Conservation (phyloP, 2,329 filamentous ascomycete genomes). For the Neofusicoccum umdonicola region DNA sequence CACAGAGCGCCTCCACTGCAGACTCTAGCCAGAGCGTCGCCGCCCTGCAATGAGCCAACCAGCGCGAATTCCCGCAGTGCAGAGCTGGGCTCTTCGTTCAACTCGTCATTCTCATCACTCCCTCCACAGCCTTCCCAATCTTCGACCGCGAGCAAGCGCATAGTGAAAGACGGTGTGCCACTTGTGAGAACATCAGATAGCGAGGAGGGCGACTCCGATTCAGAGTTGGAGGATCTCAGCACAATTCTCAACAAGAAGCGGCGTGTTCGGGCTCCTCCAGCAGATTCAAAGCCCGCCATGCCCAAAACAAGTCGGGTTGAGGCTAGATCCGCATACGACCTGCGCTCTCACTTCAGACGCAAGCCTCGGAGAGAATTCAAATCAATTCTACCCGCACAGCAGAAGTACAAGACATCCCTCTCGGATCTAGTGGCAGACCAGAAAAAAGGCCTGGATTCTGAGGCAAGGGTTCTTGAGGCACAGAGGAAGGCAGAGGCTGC, state of each 20-base stretch:
- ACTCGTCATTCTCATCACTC: constrained; percentile 30
- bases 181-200: constrained; percentile 67
- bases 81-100: not conserved
- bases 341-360: not conserved
- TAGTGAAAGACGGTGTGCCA: constrained; percentile 53
- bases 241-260: constrained; percentile 17
- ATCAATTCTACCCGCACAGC: not conserved
- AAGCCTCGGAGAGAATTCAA: not conserved
- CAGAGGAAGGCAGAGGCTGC: constrained; percentile 28
- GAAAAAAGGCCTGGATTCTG: constrained; percentile 20
- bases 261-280: constrained; percentile 20
- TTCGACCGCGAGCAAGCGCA: constrained; percentile 43
- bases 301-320: constrained; percentile 20
- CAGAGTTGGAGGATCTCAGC: constrained; percentile 46
- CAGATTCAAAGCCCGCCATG: constrained; percentile 27
- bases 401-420: constrained; percentile 38
- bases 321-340: not conserved
- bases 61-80: not conserved
- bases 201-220: constrained; percentile 50
- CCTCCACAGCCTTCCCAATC: not conserved
- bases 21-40: not conserved
- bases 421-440: constrained; percentile 35
- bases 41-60: not conserved
- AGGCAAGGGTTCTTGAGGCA: constrained; percentile 33
- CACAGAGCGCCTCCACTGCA: not conserved